Base-by-base conservation (phyloP, 2,329 filamentous ascomycete species). In the Byssochlamys sp. region DNA sequence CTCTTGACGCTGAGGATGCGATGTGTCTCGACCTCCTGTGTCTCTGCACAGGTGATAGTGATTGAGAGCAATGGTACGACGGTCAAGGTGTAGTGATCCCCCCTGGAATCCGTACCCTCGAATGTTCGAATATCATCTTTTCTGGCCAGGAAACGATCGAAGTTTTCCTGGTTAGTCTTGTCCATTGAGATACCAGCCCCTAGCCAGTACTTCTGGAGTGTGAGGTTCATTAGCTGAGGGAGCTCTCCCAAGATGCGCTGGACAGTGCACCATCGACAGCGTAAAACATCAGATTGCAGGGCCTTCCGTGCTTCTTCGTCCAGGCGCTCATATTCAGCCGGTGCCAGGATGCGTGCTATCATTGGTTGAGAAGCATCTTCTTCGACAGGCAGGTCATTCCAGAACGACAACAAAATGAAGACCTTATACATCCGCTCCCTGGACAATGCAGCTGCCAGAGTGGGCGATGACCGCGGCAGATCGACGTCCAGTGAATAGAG, bases 401-500 rank as follows among this genome's bases (percentile, higher is more conserved):
- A 78, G 53, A 75, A 75, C 0, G 74, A 73, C 35, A 75, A 64
- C 11, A 75, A 60, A 5, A 77, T 71, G 33, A 79, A 63, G 1
- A 70, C 64, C 2, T 67, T 64, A 54, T 77, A 78, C 3, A 78
- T 69, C 2, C 69, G 66, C 51, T 75, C 72, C 9, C 69, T 69
- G 0, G 76, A 76, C 10, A 79, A 60, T 1, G 69, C 70, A 0
- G 65, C 63, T 9, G 71, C 72, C 9, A 82, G 63, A 10, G 66
- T 59, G 0, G 67, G 68, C 0, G 80, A 81, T 4, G 72, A 70
- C 14, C 68, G 68, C 2, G 76, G 70, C 1, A 80, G 64, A 39
- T 77, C 75, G 31, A 78, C 61, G 60, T 81, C 79, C 26, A 76
- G 63, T 4, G 75, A 74, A 28, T 73, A 65, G n/a, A 79, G 67